Conservation (phyloP, 345 rosid species). For the Hirschfeldia incana region DNA sequence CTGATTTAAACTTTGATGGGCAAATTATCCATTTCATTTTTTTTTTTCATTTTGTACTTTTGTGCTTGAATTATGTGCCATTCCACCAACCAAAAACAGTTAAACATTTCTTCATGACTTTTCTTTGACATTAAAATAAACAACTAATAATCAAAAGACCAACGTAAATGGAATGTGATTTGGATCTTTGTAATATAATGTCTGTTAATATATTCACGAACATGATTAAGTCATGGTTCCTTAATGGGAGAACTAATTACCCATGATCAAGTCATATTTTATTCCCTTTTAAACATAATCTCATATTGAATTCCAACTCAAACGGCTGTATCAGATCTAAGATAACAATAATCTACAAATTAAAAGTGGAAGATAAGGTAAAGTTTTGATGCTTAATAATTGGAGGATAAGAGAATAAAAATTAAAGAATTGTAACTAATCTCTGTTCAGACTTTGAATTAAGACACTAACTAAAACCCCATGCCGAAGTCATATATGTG, state of each 20-base stretch:
- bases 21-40: not conserved
- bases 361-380: conserved; percentile 41
- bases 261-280: conserved; percentile 27
- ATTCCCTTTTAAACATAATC: conserved; percentile 21
- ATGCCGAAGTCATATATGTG: conserved; percentile 38
- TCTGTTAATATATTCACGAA: conserved; percentile 1
- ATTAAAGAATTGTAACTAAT: conserved; percentile 13
- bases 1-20: conserved; percentile 12
- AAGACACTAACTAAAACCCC: conserved; percentile 38
- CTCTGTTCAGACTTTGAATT: conserved; percentile 32
- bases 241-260: conserved; percentile 8
- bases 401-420: conserved; percentile 28
- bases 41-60: conserved; percentile 8
- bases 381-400: conserved; percentile 40
- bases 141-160: not conserved
- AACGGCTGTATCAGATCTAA: conserved; percentile 40
- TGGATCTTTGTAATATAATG: not conserved
- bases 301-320: conserved; percentile 29
- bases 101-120: conserved; percentile 17
- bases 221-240: conserved; percentile 36
- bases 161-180: not conserved
- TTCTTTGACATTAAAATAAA: conserved; percentile 1
- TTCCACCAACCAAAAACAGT: conserved; percentile 27
- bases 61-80: conserved; percentile 22
- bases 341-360: conserved; percentile 16